Evolutionary conservation across 1,284 basidiomycete species (phyloP).

Genomic region (Lentinula novae-zelandiae): DNA sequence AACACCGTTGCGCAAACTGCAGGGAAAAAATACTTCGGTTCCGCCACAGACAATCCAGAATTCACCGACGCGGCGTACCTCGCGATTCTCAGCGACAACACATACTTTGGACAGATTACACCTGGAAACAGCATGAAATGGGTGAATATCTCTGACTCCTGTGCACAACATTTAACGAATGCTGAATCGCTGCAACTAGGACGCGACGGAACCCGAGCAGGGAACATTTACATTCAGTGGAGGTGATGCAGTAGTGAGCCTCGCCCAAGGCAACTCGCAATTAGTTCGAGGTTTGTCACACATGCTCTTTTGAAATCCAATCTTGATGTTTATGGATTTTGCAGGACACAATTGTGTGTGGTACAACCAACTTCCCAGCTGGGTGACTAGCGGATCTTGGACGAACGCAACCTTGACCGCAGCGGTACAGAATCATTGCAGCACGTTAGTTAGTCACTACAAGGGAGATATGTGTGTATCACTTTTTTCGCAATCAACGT

Average conservation of each 20-base stretch:
- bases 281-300: conserved; percentile 32
- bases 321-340: neutral
- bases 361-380: conserved; percentile 51
- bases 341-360: conserved; percentile 50
- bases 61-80: conserved; percentile 43
- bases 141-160: conserved; percentile 26
- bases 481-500: conserved; percentile 16
- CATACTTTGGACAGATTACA: conserved; percentile 48
- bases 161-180: neutral
- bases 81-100: conserved; percentile 34
- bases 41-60: conserved; percentile 58
- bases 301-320: neutral
- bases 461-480: conserved; percentile 44
- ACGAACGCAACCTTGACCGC: conserved; percentile 37
- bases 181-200: conserved; percentile 25
- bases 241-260: conserved; percentile 42
- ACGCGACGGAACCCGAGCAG: conserved; percentile 48
- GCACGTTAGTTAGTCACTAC: conserved; percentile 44
- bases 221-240: conserved; percentile 43
- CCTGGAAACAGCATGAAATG: conserved; percentile 57
- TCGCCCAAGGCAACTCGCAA: conserved; percentile 43
- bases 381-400: conserved; percentile 44
- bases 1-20: conserved; percentile 40
- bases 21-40: conserved; percentile 56
- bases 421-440: conserved; percentile 43